Percentiles rank a stretch among this genome's conserved stretches.
Conservation (phyloP, 225 moss, liverwort and hornwort species). For the Physcomitrium patens region DNA sequence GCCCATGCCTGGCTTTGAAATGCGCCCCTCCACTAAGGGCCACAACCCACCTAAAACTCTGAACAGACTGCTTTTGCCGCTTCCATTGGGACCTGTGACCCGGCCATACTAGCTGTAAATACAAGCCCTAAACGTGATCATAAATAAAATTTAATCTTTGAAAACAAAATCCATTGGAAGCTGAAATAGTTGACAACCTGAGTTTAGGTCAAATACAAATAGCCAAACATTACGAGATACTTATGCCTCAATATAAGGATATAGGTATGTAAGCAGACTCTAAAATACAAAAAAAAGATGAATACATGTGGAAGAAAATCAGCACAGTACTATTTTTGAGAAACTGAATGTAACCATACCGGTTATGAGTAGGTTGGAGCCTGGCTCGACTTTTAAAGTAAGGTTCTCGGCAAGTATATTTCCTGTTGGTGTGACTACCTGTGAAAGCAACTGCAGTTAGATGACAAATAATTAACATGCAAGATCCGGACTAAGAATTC, state of each 20-base stretch:
- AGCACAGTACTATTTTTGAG: no score
- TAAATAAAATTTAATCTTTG: neutral
- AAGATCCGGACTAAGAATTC: slow-evolving; percentile 5
- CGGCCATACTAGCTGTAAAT: neutral
- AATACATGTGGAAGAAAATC: no score
- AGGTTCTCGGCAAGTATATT: slow-evolving; percentile 86
- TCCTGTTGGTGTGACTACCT: slow-evolving; percentile 98
- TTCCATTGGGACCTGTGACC: slow-evolving; percentile 70
- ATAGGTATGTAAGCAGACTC: slow-evolving; percentile 2
- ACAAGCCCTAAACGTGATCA: neutral
- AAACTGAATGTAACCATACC: slow-evolving; percentile 48
- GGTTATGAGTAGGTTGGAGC: slow-evolving; percentile 95
- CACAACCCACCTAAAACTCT: slow-evolving; percentile 69
- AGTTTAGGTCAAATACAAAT: neutral
- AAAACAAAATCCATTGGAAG: no score
- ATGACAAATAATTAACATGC: slow-evolving; percentile 13
- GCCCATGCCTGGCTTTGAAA: slow-evolving; percentile 70
- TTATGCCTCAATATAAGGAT: slow-evolving; percentile 7
- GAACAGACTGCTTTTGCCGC: slow-evolving; percentile 74
- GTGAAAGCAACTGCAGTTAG: slow-evolving; percentile 34
- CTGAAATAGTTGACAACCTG: no score
- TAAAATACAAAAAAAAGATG: neutral
- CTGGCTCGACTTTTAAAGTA: slow-evolving; percentile 85
- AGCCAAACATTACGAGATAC: slow-evolving; percentile 18
- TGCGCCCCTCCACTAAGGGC: slow-evolving; percentile 69